Evolutionary conservation across 805 yeast species (phyloP), one percentile per base, ranked within the genome.

Genomic region (Metschnikowia proteae): DNA sequence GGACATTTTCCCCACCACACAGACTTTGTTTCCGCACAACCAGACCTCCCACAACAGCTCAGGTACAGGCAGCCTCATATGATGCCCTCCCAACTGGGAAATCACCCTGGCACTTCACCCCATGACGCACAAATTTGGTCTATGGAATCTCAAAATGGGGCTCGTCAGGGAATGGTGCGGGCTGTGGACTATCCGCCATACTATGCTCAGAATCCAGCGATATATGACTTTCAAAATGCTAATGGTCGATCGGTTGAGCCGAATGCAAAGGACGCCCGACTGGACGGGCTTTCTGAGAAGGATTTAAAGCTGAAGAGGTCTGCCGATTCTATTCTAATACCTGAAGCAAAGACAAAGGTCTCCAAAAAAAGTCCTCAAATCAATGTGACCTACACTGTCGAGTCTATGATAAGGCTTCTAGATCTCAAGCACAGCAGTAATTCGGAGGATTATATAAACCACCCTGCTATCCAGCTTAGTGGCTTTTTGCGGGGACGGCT

Each of bases 401-500:
- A 32, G 6, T 7, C 51, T 5, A 38, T 55, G 30, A 41, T 46
- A 32, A 49, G 33, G 47, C 60, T 56, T 26, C 46, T 56, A 22
- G 55, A 54, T 32, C 32, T 56, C 44, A 48, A 44, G 39, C 48
- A 37, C 10, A 32, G 22, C 1, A 5, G 26, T 10, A 11, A 30
- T 3, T 13, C 38, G 9, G 13, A 32, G 5, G 26, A 17, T 3
- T 13, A 5, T 6, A 9, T 10, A 5, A 26, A 4, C 31, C 32
- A 13, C 27, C 31, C 13, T 27, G 30, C 46, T 4, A 40, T 54
- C 11, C 27, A 13, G 5, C 30, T 56, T 4, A 43, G 49, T 10
- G 77, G 76, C 5, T 73, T 73, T 47, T 60, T 75, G 30, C 70
- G 68, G 49, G 79, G 79, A 2, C 60, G 74, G 44, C 71, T 74